Conservation (phyloP, 805 yeast genomes). For the Hanseniaspora clermontiae region DNA sequence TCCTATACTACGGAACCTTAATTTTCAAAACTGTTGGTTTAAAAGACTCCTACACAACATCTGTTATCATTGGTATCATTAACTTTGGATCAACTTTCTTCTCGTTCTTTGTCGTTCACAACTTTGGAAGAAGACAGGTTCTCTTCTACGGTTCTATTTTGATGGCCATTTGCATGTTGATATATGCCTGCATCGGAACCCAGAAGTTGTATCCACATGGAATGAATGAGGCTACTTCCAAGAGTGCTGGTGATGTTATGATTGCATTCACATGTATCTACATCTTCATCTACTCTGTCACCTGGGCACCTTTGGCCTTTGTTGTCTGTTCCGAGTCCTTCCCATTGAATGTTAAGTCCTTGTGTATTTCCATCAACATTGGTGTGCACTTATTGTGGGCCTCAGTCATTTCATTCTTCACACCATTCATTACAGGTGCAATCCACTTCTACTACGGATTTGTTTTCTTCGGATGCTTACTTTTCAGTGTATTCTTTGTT, state of each 20-base stretch:
- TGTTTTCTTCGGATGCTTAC: constrained; percentile 43
- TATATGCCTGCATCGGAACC: constrained; percentile 53
- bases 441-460: constrained; percentile 62
- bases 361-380: constrained; percentile 45
- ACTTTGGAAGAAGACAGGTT: constrained; percentile 40
- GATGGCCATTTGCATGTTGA: constrained; percentile 35
- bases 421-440: constrained; percentile 53
- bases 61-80: constrained; percentile 47
- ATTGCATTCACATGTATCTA: constrained; percentile 57
- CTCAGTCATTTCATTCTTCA: constrained; percentile 53
- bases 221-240: constrained; percentile 29
- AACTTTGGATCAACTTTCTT: constrained; percentile 46
- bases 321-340: constrained; percentile 56
- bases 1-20: constrained; percentile 55
- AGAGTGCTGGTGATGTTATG: constrained; percentile 55
- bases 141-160: constrained; percentile 38
- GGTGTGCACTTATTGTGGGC: constrained; percentile 58
- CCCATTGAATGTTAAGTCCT: constrained; percentile 55
- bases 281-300: constrained; percentile 59
- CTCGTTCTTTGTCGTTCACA: constrained; percentile 41
- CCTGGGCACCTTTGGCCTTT: constrained; percentile 64
- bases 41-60: constrained; percentile 45
- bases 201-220: constrained; percentile 33
- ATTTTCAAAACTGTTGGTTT: constrained; percentile 51
- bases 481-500: constrained; percentile 46